A percentile compares a stretch with the other conserved stretches of the same genome.
These are phyloP conservation scores for Gossypium arboreum DNA, from an alignment of 345 rosid species.

Conservation along the genomic window DNA sequence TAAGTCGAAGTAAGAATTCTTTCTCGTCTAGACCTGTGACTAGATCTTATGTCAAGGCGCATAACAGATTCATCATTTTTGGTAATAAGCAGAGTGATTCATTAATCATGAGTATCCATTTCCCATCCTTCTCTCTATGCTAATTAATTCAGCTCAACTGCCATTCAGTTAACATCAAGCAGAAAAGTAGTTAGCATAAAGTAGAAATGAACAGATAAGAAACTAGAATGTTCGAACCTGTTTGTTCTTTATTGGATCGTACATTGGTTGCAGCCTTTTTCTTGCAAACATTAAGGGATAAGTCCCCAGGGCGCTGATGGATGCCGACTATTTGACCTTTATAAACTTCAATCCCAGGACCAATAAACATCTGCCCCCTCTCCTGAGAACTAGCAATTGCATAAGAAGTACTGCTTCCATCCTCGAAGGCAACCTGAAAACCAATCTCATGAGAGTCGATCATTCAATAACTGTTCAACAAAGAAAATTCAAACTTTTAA, in stretches of 20 bases:
- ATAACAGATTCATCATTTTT: background rate
- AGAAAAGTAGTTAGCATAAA: background rate
- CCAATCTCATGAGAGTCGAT: conserved; percentile 4
- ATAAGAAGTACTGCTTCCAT: conserved; percentile 78
- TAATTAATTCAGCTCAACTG: background rate
- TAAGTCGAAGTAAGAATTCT: too few species aligned
- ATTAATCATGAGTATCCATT: background rate
- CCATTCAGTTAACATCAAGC: background rate
- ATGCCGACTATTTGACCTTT: conserved; percentile 93
- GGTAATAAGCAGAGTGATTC: background rate
- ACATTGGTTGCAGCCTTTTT: conserved; percentile 93
- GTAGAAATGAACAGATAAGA: background rate
- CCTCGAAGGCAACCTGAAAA: conserved; percentile 92
- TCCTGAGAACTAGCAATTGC: conserved; percentile 86
- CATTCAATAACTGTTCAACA: background rate
- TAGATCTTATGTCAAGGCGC: too few species aligned
- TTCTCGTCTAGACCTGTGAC: too few species aligned
- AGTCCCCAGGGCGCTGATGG: conserved; percentile 89
- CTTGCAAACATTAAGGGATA: conserved; percentile 85
- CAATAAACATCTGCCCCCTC: conserved; percentile 90
- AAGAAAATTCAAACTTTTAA: background rate
- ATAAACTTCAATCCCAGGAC: conserved; percentile 77
- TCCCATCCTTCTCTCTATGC: background rate
- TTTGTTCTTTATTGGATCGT: conserved; percentile 84
- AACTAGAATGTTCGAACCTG: conserved; percentile 40